Evolutionary conservation across 495 filamentous ascomycete species (phyloP), one percentile per base, ranked within the genome.

Genomic region (Talaromyces thailandensis): DNA sequence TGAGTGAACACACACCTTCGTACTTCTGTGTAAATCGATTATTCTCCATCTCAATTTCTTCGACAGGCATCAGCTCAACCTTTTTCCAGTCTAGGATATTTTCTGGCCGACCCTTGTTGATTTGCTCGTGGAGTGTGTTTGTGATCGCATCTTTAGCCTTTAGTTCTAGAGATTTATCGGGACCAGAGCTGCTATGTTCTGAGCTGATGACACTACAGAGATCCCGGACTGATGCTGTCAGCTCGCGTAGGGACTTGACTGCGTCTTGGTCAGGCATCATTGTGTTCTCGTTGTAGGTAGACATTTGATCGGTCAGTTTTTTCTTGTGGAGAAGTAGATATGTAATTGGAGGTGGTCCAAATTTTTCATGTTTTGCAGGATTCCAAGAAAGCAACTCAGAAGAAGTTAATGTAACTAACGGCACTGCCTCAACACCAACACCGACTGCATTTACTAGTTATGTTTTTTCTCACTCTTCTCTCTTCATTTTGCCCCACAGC

Each of bases 71-170:
- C 16, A 51, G 43, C 58, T 52, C 58, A n/a, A 61, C 28, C 16
- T 51, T 32, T 52, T 61, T 51, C 58, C 58, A 61, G 45, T 61
- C 58, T 11, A 9, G 25, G 37, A 61, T 51, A 25, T 32, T 52
- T 25, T 61, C 45, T n/a, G 58, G 58, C 1, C 9, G 43, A 61
- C 58, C 58, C 21, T 52, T 52, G 12, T 51, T 32, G n/a, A 50
- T 50, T 61, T 61, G 23, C 28, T 61, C 58, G 43, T 61, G 1
- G 68, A 76, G 66, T 78, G 82, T 86, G 75, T 75, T 82, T 45
- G 81, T 78, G 16, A 84, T 68, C 45, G 83, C 74, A 64, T 90
- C 71, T 84, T 51, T 92, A 16, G 23, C 43, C 45, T 35, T 50
- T 21, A 51, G n/a, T 29, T 50, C 43, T 52, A 43, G 58, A 61